Evolutionary conservation across 805 yeast species (phyloP).

Genomic region (Ogataea sp.): DNA sequence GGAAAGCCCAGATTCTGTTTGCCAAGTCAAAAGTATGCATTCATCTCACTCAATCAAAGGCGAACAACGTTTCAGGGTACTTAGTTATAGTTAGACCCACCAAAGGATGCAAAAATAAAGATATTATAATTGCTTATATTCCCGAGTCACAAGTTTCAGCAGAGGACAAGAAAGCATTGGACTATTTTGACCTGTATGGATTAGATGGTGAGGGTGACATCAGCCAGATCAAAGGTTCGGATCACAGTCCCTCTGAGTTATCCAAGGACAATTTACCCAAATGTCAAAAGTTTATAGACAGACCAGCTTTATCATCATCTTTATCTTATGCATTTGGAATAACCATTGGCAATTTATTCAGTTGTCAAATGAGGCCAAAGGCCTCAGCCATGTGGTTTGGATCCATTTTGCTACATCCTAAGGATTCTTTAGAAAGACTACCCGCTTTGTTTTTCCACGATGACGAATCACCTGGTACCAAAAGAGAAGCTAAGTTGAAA

Average conservation of each 20-base stretch:
- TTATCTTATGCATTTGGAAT: conserved; percentile 65
- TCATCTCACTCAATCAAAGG: conserved; percentile 69
- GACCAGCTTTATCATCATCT: conserved; percentile 44
- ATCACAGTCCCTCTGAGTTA: too few species aligned
- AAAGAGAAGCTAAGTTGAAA: conserved; percentile 48
- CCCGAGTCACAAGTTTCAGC: conserved; percentile 40
- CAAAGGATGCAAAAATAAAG: conserved; percentile 39
- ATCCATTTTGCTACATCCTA: conserved; percentile 66
- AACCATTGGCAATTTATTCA: conserved; percentile 52
- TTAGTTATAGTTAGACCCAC: conserved; percentile 54
- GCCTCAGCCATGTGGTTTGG: conserved; percentile 91
- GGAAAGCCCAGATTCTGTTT: conserved; percentile 40
- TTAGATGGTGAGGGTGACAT: conserved; percentile 38
- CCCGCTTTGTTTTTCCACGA: conserved; percentile 94
- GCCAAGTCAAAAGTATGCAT: conserved; percentile 69
- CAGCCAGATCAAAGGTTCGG: conserved; percentile 7
- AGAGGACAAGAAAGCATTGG: conserved; percentile 21
- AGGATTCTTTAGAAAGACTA: conserved; percentile 47
- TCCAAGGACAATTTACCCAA: conserved; percentile 13
- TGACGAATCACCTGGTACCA: conserved; percentile 71
- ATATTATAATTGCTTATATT: conserved; percentile 57
- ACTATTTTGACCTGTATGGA: conserved; percentile 30
- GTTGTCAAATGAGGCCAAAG: conserved; percentile 79
- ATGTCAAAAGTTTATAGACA: conserved; percentile 30
- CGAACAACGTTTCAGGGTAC: conserved; percentile 77